Evolutionary conservation across 202 grass and related monocot species (phyloP).

Genomic region (Setaria viridis): DNA sequence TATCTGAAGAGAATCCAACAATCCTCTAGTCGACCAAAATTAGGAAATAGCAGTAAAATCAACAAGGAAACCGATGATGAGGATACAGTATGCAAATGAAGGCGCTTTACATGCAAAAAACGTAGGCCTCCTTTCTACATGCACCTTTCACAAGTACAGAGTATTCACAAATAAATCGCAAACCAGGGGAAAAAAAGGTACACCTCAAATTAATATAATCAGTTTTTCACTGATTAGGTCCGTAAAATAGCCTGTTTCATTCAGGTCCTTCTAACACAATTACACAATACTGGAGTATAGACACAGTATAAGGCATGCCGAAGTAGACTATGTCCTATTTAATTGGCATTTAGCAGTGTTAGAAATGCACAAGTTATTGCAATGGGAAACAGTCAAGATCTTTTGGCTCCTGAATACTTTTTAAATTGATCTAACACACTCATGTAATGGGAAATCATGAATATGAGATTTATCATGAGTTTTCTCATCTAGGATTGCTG

Average conservation of each 20-base stretch:
- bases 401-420: background rate
- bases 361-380: background rate
- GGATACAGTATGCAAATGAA: background rate
- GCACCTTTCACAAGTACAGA: constrained; percentile 22
- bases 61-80: background rate
- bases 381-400: background rate
- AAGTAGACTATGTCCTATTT: constrained; percentile 9
- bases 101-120: background rate
- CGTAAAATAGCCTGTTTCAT: background rate
- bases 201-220: constrained; percentile 11
- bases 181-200: background rate
- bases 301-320: background rate
- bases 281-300: background rate
- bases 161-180: constrained; percentile 27
- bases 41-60: constrained; percentile 25
- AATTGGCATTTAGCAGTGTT: constrained; percentile 10
- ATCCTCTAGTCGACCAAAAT: constrained; percentile 8
- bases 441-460: constrained; percentile 16
- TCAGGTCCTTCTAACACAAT: background rate
- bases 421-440: constrained; percentile 11
- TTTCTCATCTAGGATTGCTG: constrained; percentile 27
- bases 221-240: constrained; percentile 27
- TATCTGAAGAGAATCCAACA: constrained; percentile 32
- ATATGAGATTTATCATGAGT: background rate
- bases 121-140: background rate